These are phyloP conservation scores for Backusella sp. DNA, from an alignment of 192 early-diverging fungal genomes.

Conservation along the genomic window DNA sequence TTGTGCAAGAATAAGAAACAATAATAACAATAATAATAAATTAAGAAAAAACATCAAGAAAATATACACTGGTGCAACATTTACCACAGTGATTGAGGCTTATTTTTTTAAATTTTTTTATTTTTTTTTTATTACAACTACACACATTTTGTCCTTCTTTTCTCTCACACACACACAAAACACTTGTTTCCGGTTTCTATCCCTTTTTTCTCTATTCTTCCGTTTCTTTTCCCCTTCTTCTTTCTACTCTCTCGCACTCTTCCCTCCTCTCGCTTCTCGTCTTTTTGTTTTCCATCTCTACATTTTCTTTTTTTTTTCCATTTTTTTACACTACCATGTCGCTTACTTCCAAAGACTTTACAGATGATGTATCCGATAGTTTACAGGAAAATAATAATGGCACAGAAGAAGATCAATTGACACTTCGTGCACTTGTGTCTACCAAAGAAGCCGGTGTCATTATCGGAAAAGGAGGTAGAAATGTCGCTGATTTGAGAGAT, in stretches of 20 bases:
- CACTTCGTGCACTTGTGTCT: slow-evolving; percentile 85
- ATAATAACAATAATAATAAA: background rate
- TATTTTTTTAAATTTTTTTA: slow-evolving; percentile 13
- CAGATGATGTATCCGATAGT: background rate
- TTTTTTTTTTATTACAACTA: slow-evolving; percentile 3
- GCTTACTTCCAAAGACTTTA: background rate
- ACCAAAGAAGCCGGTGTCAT: slow-evolving; percentile 92
- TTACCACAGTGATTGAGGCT: background rate
- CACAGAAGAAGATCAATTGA: slow-evolving; percentile 55
- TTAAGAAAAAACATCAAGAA: background rate
- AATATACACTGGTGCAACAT: background rate
- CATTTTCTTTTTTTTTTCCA: slow-evolving; percentile 28
- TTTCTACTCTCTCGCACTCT: background rate
- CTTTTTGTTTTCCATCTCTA: slow-evolving; percentile 2
- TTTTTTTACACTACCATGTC: slow-evolving; percentile 3
- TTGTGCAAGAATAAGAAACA: background rate
- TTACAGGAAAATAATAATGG: slow-evolving; percentile 18
- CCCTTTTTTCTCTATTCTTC: slow-evolving; percentile 12
- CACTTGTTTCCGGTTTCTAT: slow-evolving; percentile 6
- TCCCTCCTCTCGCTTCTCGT: background rate
- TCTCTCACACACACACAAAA: slow-evolving; percentile 9
- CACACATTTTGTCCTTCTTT: background rate
- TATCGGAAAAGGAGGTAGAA: slow-evolving; percentile 69
- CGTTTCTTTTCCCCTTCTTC: slow-evolving; percentile 13
- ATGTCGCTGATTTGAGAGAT: slow-evolving; percentile 86